Conservation (phyloP, 192 early-diverging fungal species). For the Lobosporangium transversale region DNA sequence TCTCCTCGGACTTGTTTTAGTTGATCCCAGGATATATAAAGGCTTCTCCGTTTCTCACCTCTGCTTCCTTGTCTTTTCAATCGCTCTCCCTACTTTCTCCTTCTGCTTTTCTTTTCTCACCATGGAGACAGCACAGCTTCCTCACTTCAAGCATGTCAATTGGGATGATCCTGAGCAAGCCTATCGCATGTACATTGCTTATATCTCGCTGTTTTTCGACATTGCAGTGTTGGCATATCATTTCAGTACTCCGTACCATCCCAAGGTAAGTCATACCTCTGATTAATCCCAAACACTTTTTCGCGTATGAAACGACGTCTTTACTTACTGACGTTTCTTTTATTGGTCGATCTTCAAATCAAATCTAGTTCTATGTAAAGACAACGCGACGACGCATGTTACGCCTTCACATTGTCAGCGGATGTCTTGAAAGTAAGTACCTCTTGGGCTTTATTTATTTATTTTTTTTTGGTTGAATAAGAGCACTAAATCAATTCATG, state of each 20-base stretch:
- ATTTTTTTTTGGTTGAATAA: not conserved
- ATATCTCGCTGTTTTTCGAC: constrained; percentile 44
- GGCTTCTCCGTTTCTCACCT: too few species aligned
- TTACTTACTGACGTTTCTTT: too few species aligned
- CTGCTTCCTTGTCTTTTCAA: not conserved
- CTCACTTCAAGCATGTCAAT: constrained; percentile 41
- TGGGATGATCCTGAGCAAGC: constrained; percentile 25
- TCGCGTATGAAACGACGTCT: too few species aligned
- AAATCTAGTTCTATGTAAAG: constrained; percentile 47
- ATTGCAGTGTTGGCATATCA: constrained; percentile 32
- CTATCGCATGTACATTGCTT: constrained; percentile 39
- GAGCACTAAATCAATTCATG: not conserved
- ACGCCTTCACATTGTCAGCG: constrained; percentile 33
- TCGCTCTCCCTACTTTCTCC: not conserved
- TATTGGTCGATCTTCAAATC: too few species aligned
- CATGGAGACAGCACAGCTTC: constrained; percentile 12
- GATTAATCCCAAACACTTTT: too few species aligned
- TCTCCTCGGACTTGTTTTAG: not conserved
- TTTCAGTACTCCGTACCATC: constrained; percentile 42
- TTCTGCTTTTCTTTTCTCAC: not conserved
- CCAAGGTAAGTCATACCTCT: constrained; percentile 34
- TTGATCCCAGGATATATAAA: too few species aligned
- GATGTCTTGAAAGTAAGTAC: constrained; percentile 46
- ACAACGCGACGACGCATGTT: constrained; percentile 31
- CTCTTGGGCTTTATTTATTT: too few species aligned